Percentiles rank a stretch among this genome's conserved stretches.
These are phyloP conservation scores for Leccinum uliginosum DNA, from an alignment of 768 basidiomycete species.

Conservation along the genomic window DNA sequence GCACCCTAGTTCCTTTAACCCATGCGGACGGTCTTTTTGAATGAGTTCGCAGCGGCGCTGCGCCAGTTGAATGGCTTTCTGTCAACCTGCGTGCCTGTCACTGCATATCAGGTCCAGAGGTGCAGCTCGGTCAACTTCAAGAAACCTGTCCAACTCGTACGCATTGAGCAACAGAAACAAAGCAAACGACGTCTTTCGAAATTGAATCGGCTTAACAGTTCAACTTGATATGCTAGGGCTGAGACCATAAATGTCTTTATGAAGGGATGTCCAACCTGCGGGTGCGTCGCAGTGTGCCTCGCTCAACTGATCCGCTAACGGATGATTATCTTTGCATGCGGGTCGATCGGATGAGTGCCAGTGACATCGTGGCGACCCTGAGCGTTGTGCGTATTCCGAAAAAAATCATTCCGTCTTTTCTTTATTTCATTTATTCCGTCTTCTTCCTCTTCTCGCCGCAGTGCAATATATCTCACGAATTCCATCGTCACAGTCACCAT, in stretches of 20 bases:
- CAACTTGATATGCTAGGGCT: neutral
- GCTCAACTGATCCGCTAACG: neutral
- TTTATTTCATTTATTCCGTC: neutral
- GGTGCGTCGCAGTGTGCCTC: neutral
- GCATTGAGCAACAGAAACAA: neutral
- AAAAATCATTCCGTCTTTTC: neutral
- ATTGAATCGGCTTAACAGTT: neutral
- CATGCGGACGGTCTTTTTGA: conserved; percentile 1
- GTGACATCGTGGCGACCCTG: neutral
- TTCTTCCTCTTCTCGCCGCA: neutral
- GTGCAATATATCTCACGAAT: neutral
- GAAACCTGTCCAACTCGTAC: neutral
- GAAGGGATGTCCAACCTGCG: neutral
- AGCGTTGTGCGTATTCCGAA: neutral
- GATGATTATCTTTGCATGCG: neutral
- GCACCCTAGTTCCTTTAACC: neutral
- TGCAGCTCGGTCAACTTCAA: neutral
- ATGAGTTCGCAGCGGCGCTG: neutral
- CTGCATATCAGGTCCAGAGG: neutral
- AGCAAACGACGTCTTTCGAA: neutral
- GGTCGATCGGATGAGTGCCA: neutral
- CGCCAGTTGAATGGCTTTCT: neutral
- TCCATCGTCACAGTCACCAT: neutral
- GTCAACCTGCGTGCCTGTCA: neutral
- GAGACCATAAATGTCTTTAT: neutral